A percentile compares a stretch with the other conserved stretches of the same genome.
These are phyloP conservation scores for grape (Vitis vinifera) DNA, from an alignment of 164 flowering plant species.

Conservation along the genomic window DNA sequence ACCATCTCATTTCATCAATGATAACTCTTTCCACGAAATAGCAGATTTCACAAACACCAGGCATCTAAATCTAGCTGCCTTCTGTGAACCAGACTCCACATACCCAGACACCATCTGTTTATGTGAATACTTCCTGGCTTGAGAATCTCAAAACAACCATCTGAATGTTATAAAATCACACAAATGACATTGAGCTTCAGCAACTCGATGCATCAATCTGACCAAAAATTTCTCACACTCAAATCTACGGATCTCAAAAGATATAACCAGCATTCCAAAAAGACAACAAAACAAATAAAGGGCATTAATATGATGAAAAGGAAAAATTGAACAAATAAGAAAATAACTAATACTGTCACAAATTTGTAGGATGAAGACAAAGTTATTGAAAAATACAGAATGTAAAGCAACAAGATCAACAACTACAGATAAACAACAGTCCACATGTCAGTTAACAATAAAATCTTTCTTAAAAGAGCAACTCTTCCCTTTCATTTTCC, in stretches of 20 bases:
- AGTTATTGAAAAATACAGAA: background rate
- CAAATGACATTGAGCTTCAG: constrained; percentile 11
- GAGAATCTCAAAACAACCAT: constrained; percentile 7
- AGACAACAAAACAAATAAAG: constrained; percentile 7
- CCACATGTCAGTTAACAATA: too few relatives aligned
- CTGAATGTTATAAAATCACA: constrained; percentile 9
- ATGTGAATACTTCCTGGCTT: constrained; percentile 4
- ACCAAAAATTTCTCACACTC: constrained; percentile 10
- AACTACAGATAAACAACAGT: too few relatives aligned
- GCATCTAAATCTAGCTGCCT: constrained; percentile 4
- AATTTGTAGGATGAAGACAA: background rate
- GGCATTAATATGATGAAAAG: constrained; percentile 1
- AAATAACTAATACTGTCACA: background rate
- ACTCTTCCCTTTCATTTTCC: too few relatives aligned
- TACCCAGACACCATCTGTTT: constrained; percentile 8
- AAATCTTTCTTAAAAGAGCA: too few relatives aligned
- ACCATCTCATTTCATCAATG: too few relatives aligned
- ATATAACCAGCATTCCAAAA: constrained; percentile 15
- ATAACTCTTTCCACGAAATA: constrained; percentile 1
- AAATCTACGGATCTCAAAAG: constrained; percentile 21
- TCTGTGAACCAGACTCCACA: constrained; percentile 4
- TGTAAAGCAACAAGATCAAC: background rate
- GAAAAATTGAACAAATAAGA: background rate
- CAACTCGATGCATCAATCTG: constrained; percentile 14
- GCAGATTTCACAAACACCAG: constrained; percentile 7